Conservation (phyloP, 139 green algal genomes). For the Tetradesmus lagerheimii region DNA sequence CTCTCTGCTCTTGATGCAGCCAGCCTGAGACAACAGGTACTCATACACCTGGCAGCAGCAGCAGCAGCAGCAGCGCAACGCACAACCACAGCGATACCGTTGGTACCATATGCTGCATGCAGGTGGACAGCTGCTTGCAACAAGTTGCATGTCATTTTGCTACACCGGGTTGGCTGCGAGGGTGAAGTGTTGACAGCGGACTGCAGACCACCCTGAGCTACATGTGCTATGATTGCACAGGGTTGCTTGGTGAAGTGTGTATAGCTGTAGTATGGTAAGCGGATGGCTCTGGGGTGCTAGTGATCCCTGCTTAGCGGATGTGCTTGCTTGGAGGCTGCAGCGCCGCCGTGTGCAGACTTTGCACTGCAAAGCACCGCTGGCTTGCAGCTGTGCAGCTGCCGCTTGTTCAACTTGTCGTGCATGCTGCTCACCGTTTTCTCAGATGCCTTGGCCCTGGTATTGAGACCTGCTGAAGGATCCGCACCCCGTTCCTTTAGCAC, state of each 20-base stretch:
- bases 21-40: conserved; percentile 46
- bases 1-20: conserved; percentile 30
- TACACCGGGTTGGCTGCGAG: not conserved
- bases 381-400: not conserved
- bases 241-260: too few species aligned
- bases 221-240: too few species aligned
- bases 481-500: conserved; percentile 61
- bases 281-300: not conserved
- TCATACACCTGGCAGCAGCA: conserved; percentile 48
- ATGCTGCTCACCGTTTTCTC: conserved; percentile 55
- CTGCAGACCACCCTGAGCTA: too few species aligned
- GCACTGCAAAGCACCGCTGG: too few species aligned
- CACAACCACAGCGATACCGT: not conserved
- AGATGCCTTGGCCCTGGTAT: conserved; percentile 43
- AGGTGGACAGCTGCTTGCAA: not conserved
- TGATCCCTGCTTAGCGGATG: too few species aligned
- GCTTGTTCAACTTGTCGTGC: too few species aligned
- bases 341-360: not conserved
- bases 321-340: not conserved
- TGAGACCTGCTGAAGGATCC: conserved; percentile 46
- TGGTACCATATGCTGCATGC: not conserved
- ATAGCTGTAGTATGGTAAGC: too few species aligned
- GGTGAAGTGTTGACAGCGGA: too few species aligned
- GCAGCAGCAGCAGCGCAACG: not conserved
- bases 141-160: not conserved